Percentiles rank a stretch among this genome's conserved stretches.
Evolutionary conservation across 2,329 filamentous ascomycete genomes (phyloP).

Genomic region (Talaromyces sp.): DNA sequence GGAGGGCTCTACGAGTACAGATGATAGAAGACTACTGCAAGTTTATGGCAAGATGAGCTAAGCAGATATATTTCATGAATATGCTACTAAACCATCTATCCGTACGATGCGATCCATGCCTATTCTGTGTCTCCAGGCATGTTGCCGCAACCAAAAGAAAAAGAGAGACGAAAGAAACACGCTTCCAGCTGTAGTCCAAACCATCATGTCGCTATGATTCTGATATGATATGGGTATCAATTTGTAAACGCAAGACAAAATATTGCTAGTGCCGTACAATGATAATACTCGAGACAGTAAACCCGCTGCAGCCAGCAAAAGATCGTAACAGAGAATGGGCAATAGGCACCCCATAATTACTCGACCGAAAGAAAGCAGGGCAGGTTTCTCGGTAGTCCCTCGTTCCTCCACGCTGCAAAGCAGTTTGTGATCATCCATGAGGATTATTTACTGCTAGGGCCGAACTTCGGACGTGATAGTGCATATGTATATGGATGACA

Average conservation of each 20-base stretch:
- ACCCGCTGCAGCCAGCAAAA: conserved; percentile 4
- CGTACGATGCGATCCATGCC: conserved; percentile 15
- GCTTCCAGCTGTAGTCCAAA: conserved; percentile 8
- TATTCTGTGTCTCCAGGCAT: not conserved
- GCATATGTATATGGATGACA: not conserved
- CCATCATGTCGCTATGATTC: conserved; percentile 15
- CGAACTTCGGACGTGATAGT: not conserved
- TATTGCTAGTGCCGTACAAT: conserved; percentile 10
- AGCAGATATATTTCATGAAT: conserved; percentile 11
- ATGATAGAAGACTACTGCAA: not conserved
- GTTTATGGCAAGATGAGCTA: not conserved
- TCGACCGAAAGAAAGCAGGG: not conserved
- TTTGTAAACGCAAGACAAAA: conserved; percentile 14
- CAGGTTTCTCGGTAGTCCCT: not conserved
- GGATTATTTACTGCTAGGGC: not conserved
- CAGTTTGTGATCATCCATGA: not conserved
- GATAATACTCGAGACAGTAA: conserved; percentile 12
- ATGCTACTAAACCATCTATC: conserved; percentile 18
- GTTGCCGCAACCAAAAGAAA: not conserved
- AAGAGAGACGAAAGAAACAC: conserved; percentile 11
- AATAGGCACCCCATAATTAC: conserved; percentile 1
- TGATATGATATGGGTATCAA: conserved; percentile 20
- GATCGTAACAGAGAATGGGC: conserved; percentile 5
- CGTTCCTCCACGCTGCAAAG: not conserved
- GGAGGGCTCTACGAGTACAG: not conserved